These are phyloP conservation scores for Thinopyrum elongatum DNA, from an alignment of 176 grass and related monocot genomes.

Conservation along the genomic window DNA sequence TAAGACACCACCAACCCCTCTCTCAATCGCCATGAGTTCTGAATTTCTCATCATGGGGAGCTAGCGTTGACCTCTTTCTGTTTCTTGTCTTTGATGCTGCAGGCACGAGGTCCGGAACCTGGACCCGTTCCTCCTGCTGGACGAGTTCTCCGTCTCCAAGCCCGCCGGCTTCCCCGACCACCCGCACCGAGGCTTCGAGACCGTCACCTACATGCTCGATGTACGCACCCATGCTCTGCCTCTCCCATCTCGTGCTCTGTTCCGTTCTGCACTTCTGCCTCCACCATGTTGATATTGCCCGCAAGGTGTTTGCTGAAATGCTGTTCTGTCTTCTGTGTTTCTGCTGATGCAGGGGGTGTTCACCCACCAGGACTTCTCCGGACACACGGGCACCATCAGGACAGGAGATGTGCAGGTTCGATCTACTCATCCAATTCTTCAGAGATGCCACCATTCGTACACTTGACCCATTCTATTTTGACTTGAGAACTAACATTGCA, in stretches of 20 bases:
- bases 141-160: constrained; percentile 73
- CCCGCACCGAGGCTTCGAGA: constrained; percentile 83
- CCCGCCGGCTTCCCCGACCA: constrained; percentile 86
- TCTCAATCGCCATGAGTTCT: neutral
- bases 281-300: neutral
- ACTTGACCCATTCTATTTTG: neutral
- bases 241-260: neutral
- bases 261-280: too few relatives aligned
- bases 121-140: constrained; percentile 78
- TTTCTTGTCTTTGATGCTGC: neutral
- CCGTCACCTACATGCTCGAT: constrained; percentile 86
- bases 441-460: neutral
- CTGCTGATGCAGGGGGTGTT: constrained; percentile 50
- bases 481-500: neutral
- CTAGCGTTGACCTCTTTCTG: neutral
- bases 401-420: constrained; percentile 69
- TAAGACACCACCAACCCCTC: neutral
- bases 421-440: neutral
- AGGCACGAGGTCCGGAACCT: constrained; percentile 64
- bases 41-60: neutral
- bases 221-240: neutral
- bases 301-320: constrained; percentile 47
- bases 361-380: constrained; percentile 85
- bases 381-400: constrained; percentile 79
- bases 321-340: neutral